Evolutionary conservation across 148 eudicot species (phyloP).

Genomic region (Rheum nobile): DNA sequence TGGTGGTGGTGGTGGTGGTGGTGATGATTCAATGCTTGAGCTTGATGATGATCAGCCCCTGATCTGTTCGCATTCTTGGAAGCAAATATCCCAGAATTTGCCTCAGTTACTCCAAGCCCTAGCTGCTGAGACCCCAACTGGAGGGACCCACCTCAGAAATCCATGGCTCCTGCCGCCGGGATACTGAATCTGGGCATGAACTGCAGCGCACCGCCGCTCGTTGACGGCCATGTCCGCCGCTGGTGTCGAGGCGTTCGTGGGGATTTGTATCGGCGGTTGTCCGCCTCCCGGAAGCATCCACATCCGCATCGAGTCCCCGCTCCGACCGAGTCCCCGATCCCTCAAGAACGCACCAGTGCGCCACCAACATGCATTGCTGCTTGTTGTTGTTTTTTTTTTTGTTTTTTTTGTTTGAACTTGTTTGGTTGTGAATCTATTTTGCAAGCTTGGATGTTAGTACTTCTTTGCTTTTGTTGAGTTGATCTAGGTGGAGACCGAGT

Average conservation of each 20-base stretch:
- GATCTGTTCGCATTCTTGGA: conserved; percentile 7
- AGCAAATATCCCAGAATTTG: conserved; percentile 2
- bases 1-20: too few species aligned
- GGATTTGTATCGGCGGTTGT: neutral
- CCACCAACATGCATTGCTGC: too few species aligned
- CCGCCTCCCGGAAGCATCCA: conserved; percentile 2
- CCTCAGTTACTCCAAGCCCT: neutral
- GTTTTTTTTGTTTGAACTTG: too few species aligned
- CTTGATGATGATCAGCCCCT: conserved; percentile 23
- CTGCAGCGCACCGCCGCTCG: conserved; percentile 3
- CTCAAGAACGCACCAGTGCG: too few species aligned
- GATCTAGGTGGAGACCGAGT: too few species aligned
- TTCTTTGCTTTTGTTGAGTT: too few species aligned
- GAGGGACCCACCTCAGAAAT: neutral
- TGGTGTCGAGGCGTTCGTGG: neutral
- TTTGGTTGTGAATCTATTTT: too few species aligned
- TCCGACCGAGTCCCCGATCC: too few species aligned
- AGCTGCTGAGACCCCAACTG: conserved; percentile 1
- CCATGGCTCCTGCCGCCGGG: neutral
- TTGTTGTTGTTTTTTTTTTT: too few species aligned
- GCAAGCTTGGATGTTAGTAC: too few species aligned
- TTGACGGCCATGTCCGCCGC: neutral
- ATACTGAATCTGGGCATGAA: conserved; percentile 5
- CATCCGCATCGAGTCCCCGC: too few species aligned
- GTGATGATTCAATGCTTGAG: conserved; percentile 21